phyloP scores from a whole-genome alignment of 208 protist species.

The Phytomonas sp. region DNA sequence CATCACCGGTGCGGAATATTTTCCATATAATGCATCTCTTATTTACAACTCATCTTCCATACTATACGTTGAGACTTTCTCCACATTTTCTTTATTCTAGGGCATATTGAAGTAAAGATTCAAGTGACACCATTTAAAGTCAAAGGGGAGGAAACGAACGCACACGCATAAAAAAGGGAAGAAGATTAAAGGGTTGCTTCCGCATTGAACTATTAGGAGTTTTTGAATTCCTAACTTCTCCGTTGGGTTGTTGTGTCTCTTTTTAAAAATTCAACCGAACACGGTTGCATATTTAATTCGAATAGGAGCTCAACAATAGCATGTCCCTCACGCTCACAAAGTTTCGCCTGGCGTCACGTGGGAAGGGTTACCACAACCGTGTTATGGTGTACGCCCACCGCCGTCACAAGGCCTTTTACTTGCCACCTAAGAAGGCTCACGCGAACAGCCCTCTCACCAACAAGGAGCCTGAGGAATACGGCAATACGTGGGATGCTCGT shows the following conservation, averaged over 20 bases:
- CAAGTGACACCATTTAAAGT: conserved; percentile 1
- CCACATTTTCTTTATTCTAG: not conserved
- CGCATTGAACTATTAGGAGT: conserved; percentile 5
- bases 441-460: conserved; percentile 45
- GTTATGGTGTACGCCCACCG: conserved; percentile 82
- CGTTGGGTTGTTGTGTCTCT: not conserved
- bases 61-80: not conserved
- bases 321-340: conserved; percentile 23
- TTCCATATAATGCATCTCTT: not conserved
- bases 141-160: not conserved
- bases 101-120: not conserved
- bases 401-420: conserved; percentile 45
- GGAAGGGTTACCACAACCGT: conserved; percentile 65
- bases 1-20: not conserved
- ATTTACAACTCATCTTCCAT: not conserved
- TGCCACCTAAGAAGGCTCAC: conserved; percentile 41
- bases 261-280: not conserved
- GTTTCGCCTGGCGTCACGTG: conserved; percentile 19
- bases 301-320: not conserved
- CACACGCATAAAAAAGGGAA: not conserved
- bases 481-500: conserved; percentile 60
- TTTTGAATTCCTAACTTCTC: not conserved
- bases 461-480: conserved; percentile 74
- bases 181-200: not conserved
- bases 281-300: too few species aligned